Percentiles rank a stretch among this genome's conserved stretches.
These are phyloP conservation scores for Phytophthora hibernalis DNA, from an alignment of 352 stramenopile genomes.

Conservation along the genomic window DNA sequence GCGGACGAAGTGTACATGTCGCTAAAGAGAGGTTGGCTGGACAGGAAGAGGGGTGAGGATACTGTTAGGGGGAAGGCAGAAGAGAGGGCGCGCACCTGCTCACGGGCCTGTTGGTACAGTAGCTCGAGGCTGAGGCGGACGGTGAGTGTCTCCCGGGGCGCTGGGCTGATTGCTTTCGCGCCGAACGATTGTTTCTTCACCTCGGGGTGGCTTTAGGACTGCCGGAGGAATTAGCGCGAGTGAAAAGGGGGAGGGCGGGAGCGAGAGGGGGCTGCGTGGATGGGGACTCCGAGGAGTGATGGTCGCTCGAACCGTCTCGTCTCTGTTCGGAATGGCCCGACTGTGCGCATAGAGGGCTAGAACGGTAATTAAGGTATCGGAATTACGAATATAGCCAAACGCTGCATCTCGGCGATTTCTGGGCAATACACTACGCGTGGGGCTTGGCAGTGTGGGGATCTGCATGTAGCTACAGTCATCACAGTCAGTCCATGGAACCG, in stretches of 20 bases:
- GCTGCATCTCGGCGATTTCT: no score
- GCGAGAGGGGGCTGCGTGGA: constrained; percentile 38
- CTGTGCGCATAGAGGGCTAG: no score
- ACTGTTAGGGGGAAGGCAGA: background rate
- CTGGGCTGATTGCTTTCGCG: constrained; percentile 6
- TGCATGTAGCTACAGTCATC: no score
- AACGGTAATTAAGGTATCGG: no score
- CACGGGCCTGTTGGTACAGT: constrained; percentile 1
- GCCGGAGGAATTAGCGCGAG: constrained; percentile 32
- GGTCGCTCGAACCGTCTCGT: no score
- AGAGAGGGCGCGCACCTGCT: constrained; percentile 9
- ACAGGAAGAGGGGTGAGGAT: background rate
- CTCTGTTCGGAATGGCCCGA: no score
- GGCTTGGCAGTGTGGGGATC: no score
- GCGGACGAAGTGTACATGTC: constrained; percentile 78
- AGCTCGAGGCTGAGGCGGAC: constrained; percentile 3
- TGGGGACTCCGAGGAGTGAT: constrained; percentile 22
- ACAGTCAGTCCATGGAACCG: no score
- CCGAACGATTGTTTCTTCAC: constrained; percentile 18
- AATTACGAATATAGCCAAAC: no score
- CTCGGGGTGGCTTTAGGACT: constrained; percentile 44
- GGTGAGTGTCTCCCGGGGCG: constrained; percentile 3
- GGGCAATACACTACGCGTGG: no score
- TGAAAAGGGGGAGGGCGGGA: constrained; percentile 36
- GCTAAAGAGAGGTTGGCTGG: background rate